These are phyloP conservation scores for Salix koriyanagi DNA, from an alignment of 345 rosid genomes.

Conservation along the genomic window DNA sequence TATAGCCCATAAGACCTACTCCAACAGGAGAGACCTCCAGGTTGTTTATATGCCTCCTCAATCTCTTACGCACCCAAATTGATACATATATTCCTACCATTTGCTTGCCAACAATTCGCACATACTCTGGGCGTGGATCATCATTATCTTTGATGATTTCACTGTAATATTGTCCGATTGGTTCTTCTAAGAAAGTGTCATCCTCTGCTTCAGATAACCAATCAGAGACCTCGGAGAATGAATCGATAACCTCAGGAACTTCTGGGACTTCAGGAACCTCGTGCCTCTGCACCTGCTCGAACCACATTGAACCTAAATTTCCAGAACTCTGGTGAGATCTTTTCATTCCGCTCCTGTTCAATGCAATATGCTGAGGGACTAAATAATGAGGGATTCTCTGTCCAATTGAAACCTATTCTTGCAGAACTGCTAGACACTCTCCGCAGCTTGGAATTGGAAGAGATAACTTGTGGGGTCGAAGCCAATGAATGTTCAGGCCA, in stretches of 20 bases:
- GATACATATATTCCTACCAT: constrained; percentile 98
- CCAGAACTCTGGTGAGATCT: constrained; percentile 71
- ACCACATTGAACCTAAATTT: constrained; percentile 43
- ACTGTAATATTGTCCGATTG: constrained; percentile 21
- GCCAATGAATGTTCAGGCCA: constrained; percentile 90
- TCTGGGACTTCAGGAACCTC: constrained; percentile 25
- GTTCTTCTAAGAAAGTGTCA: constrained; percentile 36
- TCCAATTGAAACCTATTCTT: constrained; percentile 47
- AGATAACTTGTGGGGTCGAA: constrained; percentile 54
- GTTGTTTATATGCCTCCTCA: constrained; percentile 86
- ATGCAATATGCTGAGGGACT: constrained; percentile 36
- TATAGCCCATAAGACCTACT: constrained; percentile 97
- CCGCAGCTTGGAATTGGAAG: constrained; percentile 56
- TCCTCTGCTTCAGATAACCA: constrained; percentile 49
- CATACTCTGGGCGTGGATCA: constrained; percentile 46
- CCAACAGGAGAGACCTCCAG: constrained; percentile 93
- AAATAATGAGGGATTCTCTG: constrained; percentile 31
- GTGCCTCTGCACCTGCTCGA: constrained; percentile 36
- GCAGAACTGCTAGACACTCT: constrained; percentile 74
- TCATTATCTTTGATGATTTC: constrained; percentile 12
- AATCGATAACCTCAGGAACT: constrained; percentile 31
- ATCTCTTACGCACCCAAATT: constrained; percentile 78
- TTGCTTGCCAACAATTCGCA: constrained; percentile 91
- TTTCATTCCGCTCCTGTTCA: constrained; percentile 41
- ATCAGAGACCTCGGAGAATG: constrained; percentile 35